These are phyloP conservation scores for Talaromyces sp. DNA, from an alignment of 2,329 filamentous ascomycete genomes.

Conservation along the genomic window DNA sequence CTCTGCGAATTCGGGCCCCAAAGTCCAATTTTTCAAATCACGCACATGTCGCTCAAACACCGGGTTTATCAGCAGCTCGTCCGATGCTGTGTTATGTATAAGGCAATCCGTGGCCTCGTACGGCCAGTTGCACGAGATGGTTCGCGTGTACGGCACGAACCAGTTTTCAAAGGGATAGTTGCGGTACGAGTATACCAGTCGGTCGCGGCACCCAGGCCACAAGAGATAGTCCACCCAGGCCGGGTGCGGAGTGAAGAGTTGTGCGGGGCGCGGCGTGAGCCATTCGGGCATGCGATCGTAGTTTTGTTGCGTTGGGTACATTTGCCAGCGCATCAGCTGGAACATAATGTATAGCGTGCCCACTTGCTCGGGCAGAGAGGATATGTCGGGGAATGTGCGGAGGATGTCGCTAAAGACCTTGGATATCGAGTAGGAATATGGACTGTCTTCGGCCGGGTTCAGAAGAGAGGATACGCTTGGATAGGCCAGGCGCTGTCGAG, in stretches of 20 bases:
- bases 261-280: slow-evolving; percentile 60
- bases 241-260: slow-evolving; percentile 65
- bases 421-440: slow-evolving; percentile 68
- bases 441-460: slow-evolving; percentile 57
- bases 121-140: slow-evolving; percentile 75
- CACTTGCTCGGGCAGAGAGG: slow-evolving; percentile 72
- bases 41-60: slow-evolving; percentile 78
- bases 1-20: slow-evolving; percentile 64
- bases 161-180: slow-evolving; percentile 70
- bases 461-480: slow-evolving; percentile 74
- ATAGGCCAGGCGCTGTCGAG: slow-evolving; percentile 66
- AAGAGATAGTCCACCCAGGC: slow-evolving; percentile 79
- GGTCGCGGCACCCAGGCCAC: slow-evolving; percentile 72
- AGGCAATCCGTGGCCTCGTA: slow-evolving; percentile 70
- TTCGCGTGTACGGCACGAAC: slow-evolving; percentile 75
- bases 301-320: slow-evolving; percentile 72
- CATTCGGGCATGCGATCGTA: slow-evolving; percentile 72
- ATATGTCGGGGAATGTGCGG: slow-evolving; percentile 74
- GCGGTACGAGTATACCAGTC: slow-evolving; percentile 50
- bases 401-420: slow-evolving; percentile 83
- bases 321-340: slow-evolving; percentile 78
- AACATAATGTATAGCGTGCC: slow-evolving; percentile 85
- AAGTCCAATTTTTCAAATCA: slow-evolving; percentile 72
- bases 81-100: slow-evolving; percentile 45
- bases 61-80: slow-evolving; percentile 75